Base-by-base conservation (phyloP, 345 rosid species). In the Dovyalis caffra region DNA sequence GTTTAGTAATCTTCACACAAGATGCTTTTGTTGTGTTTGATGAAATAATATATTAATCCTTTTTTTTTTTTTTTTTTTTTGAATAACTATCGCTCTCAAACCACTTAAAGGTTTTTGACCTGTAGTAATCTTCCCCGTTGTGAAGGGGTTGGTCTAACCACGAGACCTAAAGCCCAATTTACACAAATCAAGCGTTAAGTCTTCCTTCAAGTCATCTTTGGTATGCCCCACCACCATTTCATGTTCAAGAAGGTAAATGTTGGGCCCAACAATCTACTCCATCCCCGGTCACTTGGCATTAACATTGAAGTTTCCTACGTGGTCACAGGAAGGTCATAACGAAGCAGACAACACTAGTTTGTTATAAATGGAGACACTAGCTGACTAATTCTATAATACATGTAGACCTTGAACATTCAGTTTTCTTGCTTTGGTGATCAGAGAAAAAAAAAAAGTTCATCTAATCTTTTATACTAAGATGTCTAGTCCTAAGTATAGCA, bases 251-350 rank as follows among this genome's bases (percentile, higher is more conserved):
- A 34, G 6, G 23, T 69, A 69, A 45, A 49, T 32, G 37, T 0
- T 49, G 38, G 37, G 72, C 4, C 60, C 60, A 4, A 28, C 21
- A 5, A 32, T 29, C 38, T 10, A 28, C 9, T 15, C n/a, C n/a
- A n/a, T 31, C 20, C 32, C 76, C 32, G 35, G 64, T 31, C 69
- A 15, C 74, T 61, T 25, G 7, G 83, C 45, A 80, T 74, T 64
- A 77, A 47, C 83, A 2, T 33, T 34, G 89, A 82, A 86, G 69
- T 66, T 86, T 86, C 89, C 86, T 56, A 26, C 76, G 35, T 81
- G 34, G 10, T 62, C 76, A 4, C 61, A 83, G 71, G 88, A 86
- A 88, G 80, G 66, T 79, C 78, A 40, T 35, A 4, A 69, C 16
- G 86, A 79, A 81, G 71, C 84, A 72, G 69, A 79, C 84, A 8